Evolutionary conservation across 75 land plant genomes (phyloP).

Genomic region (Selaginella moellendorffii): DNA sequence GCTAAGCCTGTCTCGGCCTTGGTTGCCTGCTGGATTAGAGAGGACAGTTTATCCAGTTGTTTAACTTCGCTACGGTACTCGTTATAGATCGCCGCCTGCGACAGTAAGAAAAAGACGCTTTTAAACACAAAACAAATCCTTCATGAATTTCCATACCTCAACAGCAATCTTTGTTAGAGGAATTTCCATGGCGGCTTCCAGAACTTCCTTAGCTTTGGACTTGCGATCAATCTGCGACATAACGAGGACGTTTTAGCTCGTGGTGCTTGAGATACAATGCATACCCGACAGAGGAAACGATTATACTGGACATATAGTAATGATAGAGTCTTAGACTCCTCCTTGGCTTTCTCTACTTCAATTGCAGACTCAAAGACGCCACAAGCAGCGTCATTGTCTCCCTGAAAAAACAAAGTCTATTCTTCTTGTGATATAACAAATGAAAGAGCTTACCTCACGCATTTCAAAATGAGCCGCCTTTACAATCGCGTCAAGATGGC

Average conservation of each 20-base stretch:
- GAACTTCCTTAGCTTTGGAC: constrained; percentile 63
- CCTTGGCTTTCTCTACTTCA: constrained; percentile 60
- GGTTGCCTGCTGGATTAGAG: constrained; percentile 57
- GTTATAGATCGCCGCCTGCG: constrained; percentile 63
- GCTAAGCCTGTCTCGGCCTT: constrained; percentile 29
- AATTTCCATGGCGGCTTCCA: constrained; percentile 40
- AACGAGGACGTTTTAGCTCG: background rate
- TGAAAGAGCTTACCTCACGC: constrained; percentile 51
- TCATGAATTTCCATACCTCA: constrained; percentile 42
- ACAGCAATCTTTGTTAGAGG: constrained; percentile 59
- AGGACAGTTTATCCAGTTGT: constrained; percentile 53
- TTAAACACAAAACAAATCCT: background rate
- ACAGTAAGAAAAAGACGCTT: background rate
- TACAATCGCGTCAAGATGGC: constrained; percentile 65
- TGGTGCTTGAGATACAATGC: constrained; percentile 6
- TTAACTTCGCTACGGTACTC: constrained; percentile 35
- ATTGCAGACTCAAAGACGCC: constrained; percentile 63
- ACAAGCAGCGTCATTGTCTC: constrained; percentile 56
- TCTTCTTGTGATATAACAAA: too few relatives aligned
- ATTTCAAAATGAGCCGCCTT: constrained; percentile 89
- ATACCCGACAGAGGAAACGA: constrained; percentile 62
- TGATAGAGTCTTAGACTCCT: constrained; percentile 54
- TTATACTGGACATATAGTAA: constrained; percentile 68
- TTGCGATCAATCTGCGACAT: background rate
- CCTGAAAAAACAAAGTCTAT: constrained; percentile 49